Evolutionary conservation across 768 basidiomycete species (phyloP), one percentile per base, ranked within the genome.

Genomic region (Coprinopsis cinerea): DNA sequence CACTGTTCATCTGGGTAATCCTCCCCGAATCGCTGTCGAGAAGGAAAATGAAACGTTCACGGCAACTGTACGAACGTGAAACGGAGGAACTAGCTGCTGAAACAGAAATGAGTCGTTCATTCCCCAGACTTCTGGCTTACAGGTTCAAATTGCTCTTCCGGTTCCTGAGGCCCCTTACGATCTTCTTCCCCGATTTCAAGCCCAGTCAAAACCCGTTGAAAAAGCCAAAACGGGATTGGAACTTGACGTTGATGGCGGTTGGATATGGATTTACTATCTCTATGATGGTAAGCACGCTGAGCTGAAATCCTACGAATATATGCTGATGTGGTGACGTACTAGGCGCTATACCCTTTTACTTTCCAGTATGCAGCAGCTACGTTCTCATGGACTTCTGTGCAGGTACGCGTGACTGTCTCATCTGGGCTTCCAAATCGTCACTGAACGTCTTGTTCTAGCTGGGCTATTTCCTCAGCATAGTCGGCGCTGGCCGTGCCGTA

Each of bases 11-110:
- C 23, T 75, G 79, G 64, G 65, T 83, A 50, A 23, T 89, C 53
- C 59, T 94, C 42, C 92, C 92, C 0, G 92, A 96, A 64, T 89
- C 90, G 0, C 72, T 92, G 1, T 77, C 83, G 9, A 59, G 64
- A 28, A 67, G 62, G 0, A 68, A 78, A 45, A 81, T 75, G 77
- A 64, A 63, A 50, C 55, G 59, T 14, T 67, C 75, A 2, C 64
- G 63, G 35, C 53, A 48, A 3, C 67, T 65, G 47, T 67, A 79
- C 51, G 54, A 59, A 25, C 28, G 27, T 11, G 13, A 45, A 18
- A 6, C 18, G 27, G 15, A 32, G n/a, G 26, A 45, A 32, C 10
- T 5, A 10, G 4, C 27, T 15, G 11, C 27, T 17, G 27, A 28
- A 4, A 5, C 4, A 4, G n/a, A n/a, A 9, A 55, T 49, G 25